Evolutionary conservation across 176 grass and related monocot species (phyloP).

Genomic region (Eremochloa ophiuroides): DNA sequence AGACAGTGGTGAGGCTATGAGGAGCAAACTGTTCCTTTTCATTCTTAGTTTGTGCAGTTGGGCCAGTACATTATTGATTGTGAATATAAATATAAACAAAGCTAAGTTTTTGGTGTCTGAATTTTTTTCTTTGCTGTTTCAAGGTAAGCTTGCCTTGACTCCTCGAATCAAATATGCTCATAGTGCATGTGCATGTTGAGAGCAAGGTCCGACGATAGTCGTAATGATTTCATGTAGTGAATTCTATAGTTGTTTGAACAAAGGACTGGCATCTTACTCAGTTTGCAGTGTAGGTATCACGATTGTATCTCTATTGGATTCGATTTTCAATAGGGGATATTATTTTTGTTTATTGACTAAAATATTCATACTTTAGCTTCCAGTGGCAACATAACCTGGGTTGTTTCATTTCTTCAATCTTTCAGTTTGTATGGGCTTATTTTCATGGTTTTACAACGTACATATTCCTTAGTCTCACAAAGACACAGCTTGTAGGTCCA

Average conservation of each 20-base stretch:
- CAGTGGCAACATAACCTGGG: not conserved
- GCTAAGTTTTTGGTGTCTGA: not conserved
- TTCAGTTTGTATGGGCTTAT: slow-evolving; percentile 7
- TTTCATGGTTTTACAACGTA: slow-evolving; percentile 3
- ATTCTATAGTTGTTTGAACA: not conserved
- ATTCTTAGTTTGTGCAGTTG: slow-evolving; percentile 3
- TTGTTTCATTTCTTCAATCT: not conserved
- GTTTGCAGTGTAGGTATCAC: not conserved
- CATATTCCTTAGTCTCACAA: slow-evolving; percentile 25
- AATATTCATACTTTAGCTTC: slow-evolving; percentile 3
- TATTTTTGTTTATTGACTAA: slow-evolving; percentile 6
- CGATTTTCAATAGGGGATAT: slow-evolving; percentile 5
- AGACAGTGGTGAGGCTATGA: not conserved
- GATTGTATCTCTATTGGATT: slow-evolving; percentile 1
- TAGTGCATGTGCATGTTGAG: slow-evolving; percentile 25
- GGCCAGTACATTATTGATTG: not conserved
- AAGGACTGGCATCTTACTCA: slow-evolving; percentile 2
- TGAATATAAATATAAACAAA: not conserved
- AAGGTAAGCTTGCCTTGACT: slow-evolving; percentile 16
- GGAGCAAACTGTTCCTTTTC: not conserved
- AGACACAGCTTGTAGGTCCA: slow-evolving; percentile 89
- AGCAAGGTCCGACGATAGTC: not conserved
- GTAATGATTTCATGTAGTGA: not conserved
- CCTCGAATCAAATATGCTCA: not conserved
- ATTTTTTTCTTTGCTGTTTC: not conserved